Conservation (phyloP, 1,284 basidiomycete species). For the Cerrena zonata region DNA sequence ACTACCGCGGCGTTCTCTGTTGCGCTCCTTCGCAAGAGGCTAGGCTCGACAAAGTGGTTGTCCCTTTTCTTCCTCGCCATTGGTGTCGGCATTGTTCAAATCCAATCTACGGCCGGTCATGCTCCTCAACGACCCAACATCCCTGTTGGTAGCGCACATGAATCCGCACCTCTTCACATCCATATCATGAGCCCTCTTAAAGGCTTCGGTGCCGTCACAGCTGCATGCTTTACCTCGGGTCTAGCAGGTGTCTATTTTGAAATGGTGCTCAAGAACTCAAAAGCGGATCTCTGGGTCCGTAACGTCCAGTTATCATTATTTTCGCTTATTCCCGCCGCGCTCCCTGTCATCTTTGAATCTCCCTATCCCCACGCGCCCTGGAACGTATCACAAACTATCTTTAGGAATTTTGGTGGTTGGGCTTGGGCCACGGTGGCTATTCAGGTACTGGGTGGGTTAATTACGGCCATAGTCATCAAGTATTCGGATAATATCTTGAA, state of each 20-base stretch:
- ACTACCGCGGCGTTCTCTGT: slow-evolving; percentile 93
- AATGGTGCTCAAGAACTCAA: slow-evolving; percentile 90
- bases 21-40: slow-evolving; percentile 68
- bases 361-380: slow-evolving; percentile 27
- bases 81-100: slow-evolving; percentile 88
- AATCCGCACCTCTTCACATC: slow-evolving; percentile 31
- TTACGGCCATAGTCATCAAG: slow-evolving; percentile 85
- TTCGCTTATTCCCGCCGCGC: slow-evolving; percentile 83
- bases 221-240: slow-evolving; percentile 92
- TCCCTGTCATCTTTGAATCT: slow-evolving; percentile 65
- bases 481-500: slow-evolving; percentile 87
- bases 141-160: slow-evolving; percentile 31
- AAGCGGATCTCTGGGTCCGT: slow-evolving; percentile 89
- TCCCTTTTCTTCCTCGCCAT: slow-evolving; percentile 79
- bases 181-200: slow-evolving; percentile 61
- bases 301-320: slow-evolving; percentile 95
- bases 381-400: slow-evolving; percentile 33
- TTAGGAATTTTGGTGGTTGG: slow-evolving; percentile 80
- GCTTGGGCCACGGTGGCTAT: slow-evolving; percentile 86
- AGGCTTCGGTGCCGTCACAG: slow-evolving; percentile 82
- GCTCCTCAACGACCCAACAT: slow-evolving; percentile 27
- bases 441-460: slow-evolving; percentile 84
- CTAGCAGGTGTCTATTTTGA: slow-evolving; percentile 99
- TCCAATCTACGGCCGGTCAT: slow-evolving; percentile 53
- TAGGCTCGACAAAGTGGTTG: slow-evolving; percentile 76